phyloP scores from a whole-genome alignment of 208 protist genomes.

The Trypanosoma melophagium region DNA sequence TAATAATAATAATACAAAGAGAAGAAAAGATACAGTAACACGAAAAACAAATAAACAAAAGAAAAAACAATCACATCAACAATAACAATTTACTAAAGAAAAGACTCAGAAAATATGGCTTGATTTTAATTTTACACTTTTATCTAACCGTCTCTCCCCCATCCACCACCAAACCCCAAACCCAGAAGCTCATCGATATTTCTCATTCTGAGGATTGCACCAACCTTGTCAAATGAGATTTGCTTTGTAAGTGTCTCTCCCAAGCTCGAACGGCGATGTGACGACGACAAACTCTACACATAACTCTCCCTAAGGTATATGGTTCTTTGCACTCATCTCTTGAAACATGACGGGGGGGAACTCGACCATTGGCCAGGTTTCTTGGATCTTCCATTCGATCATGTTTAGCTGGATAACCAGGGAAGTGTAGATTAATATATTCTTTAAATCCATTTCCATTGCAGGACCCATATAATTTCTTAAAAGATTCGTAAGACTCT shows the following conservation, averaged over 20 bases:
- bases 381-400: constrained; percentile 65
- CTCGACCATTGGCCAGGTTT: constrained; percentile 46
- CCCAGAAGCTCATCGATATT: too few species aligned
- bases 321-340: constrained; percentile 16
- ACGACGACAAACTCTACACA: constrained; percentile 69
- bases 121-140: not conserved
- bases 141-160: not conserved
- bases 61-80: too few species aligned
- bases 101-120: not conserved
- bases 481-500: constrained; percentile 60
- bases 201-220: not conserved
- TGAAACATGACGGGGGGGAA: constrained; percentile 54
- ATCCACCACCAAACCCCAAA: not conserved
- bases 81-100: not conserved
- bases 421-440: constrained; percentile 61
- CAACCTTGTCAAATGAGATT: constrained; percentile 25
- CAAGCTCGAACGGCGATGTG: constrained; percentile 50
- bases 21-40: too few species aligned
- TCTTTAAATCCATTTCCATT: constrained; percentile 38
- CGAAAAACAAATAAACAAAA: not conserved
- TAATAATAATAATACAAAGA: not conserved
- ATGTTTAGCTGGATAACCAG: constrained; percentile 75
- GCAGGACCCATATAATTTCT: constrained; percentile 38
- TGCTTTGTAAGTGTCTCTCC: constrained; percentile 45
- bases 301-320: constrained; percentile 34